phyloP scores from a whole-genome alignment of 225 moss, liverwort and hornwort genomes.

The Pleurozium schreberi region DNA sequence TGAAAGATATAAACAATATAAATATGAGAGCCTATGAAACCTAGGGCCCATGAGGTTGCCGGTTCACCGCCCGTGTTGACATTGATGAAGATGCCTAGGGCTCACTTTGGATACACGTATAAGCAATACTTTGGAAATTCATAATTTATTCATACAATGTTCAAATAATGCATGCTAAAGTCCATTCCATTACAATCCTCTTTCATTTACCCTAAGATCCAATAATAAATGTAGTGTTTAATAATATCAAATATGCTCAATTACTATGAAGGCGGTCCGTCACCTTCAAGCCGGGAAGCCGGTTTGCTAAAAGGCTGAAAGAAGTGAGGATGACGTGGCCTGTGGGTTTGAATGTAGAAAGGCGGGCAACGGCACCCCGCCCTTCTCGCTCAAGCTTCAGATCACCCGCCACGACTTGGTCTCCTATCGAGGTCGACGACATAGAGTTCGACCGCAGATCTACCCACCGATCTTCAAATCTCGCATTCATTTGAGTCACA shows the following conservation, averaged over 20 bases:
- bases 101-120: accelerated
- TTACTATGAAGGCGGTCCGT: not conserved
- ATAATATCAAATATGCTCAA: not conserved
- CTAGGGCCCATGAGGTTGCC: no score
- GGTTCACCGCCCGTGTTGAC: no score
- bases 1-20: not conserved
- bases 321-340: not conserved
- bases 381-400: not conserved
- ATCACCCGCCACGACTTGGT: not conserved
- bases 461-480: not conserved
- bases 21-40: not conserved
- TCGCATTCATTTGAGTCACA: not conserved
- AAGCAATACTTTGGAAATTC: not conserved
- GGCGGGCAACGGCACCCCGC: not conserved
- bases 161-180: not conserved
- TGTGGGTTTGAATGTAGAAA: not conserved
- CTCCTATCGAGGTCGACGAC: not conserved
- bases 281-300: not conserved
- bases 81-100: no score
- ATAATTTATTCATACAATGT: no score
- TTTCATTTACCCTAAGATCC: not conserved
- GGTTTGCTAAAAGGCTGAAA: not conserved
- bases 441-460: not conserved
- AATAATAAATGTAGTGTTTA: not conserved
- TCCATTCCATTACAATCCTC: not conserved